These are phyloP conservation scores for Dictyostelium discoideum DNA, from an alignment of 78 protist genomes.

Conservation along the genomic window DNA sequence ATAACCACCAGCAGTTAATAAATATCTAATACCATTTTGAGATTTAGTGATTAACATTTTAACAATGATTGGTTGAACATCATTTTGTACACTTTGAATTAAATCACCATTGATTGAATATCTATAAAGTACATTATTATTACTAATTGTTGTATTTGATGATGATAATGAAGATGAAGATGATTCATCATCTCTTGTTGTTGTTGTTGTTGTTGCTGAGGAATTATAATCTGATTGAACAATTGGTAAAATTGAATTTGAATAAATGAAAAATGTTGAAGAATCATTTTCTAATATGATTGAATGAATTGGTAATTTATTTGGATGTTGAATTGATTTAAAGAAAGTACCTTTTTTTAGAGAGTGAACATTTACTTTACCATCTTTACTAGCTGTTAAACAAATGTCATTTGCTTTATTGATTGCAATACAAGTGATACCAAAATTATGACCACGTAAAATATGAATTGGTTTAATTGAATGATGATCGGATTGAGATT, in stretches of 20 bases:
- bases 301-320: constrained; percentile 20
- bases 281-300: constrained; percentile 16
- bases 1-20: constrained; percentile 64
- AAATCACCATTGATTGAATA: constrained; percentile 57
- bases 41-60: constrained; percentile 40
- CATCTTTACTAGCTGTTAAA: constrained; percentile 70
- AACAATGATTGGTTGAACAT: constrained; percentile 48
- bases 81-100: constrained; percentile 29
- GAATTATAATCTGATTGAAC: background rate
- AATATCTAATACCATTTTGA: background rate
- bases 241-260: constrained; percentile 8
- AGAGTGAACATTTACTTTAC: constrained; percentile 50
- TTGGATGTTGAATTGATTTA: constrained; percentile 59
- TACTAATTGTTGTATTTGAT: background rate
- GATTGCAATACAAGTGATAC: constrained; percentile 38
- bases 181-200: background rate
- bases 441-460: constrained; percentile 63
- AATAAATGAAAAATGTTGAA: constrained; percentile 21
- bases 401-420: constrained; percentile 46
- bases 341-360: constrained; percentile 27
- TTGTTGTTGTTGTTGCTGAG: background rate
- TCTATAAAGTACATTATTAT: constrained; percentile 27
- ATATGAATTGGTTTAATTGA: constrained; percentile 52
- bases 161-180: too few species aligned
- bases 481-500: background rate